A percentile compares a stretch with the other conserved stretches of the same genome.
Evolutionary conservation across 257 asterid species (phyloP).

Genomic region (Prunella vulgaris): DNA sequence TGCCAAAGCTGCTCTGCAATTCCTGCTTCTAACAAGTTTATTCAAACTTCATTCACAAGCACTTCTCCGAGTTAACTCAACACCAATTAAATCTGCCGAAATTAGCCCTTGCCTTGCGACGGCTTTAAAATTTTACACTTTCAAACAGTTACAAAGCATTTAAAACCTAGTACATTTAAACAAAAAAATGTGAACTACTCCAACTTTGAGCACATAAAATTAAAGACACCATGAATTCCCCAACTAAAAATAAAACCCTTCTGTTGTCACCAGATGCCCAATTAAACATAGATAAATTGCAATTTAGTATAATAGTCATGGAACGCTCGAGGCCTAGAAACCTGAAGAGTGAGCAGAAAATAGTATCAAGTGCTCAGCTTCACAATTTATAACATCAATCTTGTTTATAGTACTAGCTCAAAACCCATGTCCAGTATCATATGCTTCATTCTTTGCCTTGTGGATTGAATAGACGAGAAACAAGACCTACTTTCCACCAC

Average conservation of each 20-base stretch:
- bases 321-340: neutral
- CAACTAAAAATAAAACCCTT: neutral
- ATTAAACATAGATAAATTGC: neutral
- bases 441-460: neutral
- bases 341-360: neutral
- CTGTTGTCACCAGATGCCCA: neutral
- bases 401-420: neutral
- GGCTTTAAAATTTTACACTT: no score
- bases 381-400: neutral
- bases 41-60: no score
- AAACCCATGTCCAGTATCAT: constrained; percentile 12
- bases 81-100: neutral
- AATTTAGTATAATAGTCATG: neutral
- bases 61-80: no score
- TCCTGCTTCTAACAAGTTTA: no score
- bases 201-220: neutral
- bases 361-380: neutral
- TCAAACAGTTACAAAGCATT: no score
- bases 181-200: neutral
- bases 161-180: neutral
- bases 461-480: neutral
- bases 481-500: constrained; percentile 78
- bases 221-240: neutral
- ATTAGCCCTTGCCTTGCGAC: no score
- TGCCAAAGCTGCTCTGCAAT: no score